phyloP scores from a whole-genome alignment of 345 rosid genomes.

The Erodium maritimum region DNA sequence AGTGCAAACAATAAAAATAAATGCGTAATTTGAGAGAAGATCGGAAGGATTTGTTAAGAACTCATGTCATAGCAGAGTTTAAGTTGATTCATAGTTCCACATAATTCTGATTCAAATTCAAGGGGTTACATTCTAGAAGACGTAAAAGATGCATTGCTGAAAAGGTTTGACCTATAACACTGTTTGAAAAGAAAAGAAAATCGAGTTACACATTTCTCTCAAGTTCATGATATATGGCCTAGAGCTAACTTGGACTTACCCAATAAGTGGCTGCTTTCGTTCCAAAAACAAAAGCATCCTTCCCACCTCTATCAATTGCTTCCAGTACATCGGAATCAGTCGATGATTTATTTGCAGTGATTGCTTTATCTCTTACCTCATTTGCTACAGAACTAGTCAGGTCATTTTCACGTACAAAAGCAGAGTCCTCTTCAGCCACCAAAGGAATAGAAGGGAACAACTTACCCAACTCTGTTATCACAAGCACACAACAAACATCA shows the following conservation, averaged over 20 bases:
- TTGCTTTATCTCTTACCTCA: constrained; percentile 37
- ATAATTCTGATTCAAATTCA: background rate
- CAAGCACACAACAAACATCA: constrained; percentile 6
- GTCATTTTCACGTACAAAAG: constrained; percentile 46
- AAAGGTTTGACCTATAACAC: background rate
- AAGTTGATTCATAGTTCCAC: background rate
- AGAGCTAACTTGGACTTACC: constrained; percentile 28
- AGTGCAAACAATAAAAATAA: constrained; percentile 5
- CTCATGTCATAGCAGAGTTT: background rate
- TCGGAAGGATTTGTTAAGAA: background rate
- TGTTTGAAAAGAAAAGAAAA: background rate
- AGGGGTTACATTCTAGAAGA: background rate
- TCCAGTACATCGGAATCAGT: constrained; percentile 51
- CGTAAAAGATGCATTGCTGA: background rate
- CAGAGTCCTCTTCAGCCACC: constrained; percentile 92
- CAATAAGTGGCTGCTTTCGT: constrained; percentile 69
- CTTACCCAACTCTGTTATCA: constrained; percentile 49
- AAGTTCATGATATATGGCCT: background rate
- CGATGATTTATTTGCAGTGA: constrained; percentile 26
- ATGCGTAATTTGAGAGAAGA: background rate
- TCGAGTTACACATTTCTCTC: background rate
- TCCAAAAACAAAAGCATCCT: constrained; percentile 41
- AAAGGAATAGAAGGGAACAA: constrained; percentile 74
- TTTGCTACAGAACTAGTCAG: constrained; percentile 55
- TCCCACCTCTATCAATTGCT: constrained; percentile 85